Evolutionary conservation across 495 filamentous ascomycete species (phyloP), one percentile per base, ranked within the genome.

Genomic region (Lasiosphaeria miniovina): DNA sequence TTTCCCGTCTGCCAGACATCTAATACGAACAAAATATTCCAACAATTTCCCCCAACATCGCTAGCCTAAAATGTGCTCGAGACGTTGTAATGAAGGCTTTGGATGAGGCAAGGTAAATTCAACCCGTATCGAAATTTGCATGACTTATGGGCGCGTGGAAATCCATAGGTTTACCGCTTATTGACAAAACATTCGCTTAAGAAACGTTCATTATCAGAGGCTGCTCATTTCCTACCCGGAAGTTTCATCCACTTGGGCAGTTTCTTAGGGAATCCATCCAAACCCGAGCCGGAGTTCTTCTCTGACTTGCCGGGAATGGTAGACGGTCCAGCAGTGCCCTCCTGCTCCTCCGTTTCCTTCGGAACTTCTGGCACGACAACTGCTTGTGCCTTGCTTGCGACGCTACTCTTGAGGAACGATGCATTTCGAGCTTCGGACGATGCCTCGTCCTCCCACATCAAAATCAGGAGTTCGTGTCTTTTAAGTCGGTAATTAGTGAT

Each of bases 241-340:
- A 86, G 68, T 65, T 90, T 90, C 32, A 91, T 71, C 84, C 88
- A 90, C 71, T 88, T 91, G 3, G 88, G 84, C 58, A 90, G 71
- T 64, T 80, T 80, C 68, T 80, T 78, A 33, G 62, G 68, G 9
- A 73, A 65, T 11, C 66, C 71, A 2, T 77, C 75, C n/a, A 24
- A 24, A 24, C 24, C 24, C 24, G 67, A 55, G 46, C 70, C 67
- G 49, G 65, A 34, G 12, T 24, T 74, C 67, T 75, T 80, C 32
- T 71, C 73, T 55, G 81, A 76, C 63, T 78, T 78, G 15, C 70
- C 73, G 58, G 73, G 66, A 36, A 63, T 74, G 57, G 61, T 66
- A 52, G 65, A 72, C 55, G 71, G 55, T 3, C 50, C 64, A 9
- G 71, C 64, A 34, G 49, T 61, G 14, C 62, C 69, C 15, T 74